These are phyloP conservation scores for Ceratocystis diversiconidia DNA, from an alignment of 2,329 filamentous ascomycete genomes.

Conservation along the genomic window DNA sequence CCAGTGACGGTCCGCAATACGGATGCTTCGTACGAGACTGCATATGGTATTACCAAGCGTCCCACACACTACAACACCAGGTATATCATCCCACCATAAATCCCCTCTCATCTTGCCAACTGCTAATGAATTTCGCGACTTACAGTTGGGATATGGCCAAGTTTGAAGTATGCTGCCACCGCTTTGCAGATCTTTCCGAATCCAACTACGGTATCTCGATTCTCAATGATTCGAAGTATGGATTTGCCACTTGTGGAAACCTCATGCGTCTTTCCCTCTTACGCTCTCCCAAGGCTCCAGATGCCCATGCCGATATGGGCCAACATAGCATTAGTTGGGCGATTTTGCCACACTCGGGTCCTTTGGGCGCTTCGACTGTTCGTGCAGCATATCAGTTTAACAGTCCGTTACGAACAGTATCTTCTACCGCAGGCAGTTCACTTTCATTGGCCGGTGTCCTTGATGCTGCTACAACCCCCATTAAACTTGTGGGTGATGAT, in stretches of 20 bases:
- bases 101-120: background rate
- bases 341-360: constrained; percentile 69
- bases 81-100: constrained; percentile 23
- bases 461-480: constrained; percentile 29
- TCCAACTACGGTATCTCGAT: constrained; percentile 81
- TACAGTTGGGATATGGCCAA: constrained; percentile 86
- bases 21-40: constrained; percentile 88
- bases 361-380: constrained; percentile 58
- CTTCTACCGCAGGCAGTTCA: constrained; percentile 19
- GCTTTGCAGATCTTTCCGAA: constrained; percentile 83
- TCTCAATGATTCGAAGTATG: constrained; percentile 91
- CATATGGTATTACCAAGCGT: constrained; percentile 74
- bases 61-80: constrained; percentile 97
- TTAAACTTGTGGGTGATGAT: constrained; percentile 51
- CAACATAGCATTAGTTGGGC: constrained; percentile 77
- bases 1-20: constrained; percentile 82
- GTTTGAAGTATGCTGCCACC: constrained; percentile 92
- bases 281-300: constrained; percentile 79
- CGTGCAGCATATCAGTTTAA: constrained; percentile 84
- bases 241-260: constrained; percentile 79
- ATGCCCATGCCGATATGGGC: constrained; percentile 90
- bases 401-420: constrained; percentile 45
- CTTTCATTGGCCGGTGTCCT: constrained; percentile 18
- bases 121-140: background rate
- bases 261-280: constrained; percentile 80